Conservation (phyloP, 805 yeast genomes). For the Brettanomyces naardenensis region DNA sequence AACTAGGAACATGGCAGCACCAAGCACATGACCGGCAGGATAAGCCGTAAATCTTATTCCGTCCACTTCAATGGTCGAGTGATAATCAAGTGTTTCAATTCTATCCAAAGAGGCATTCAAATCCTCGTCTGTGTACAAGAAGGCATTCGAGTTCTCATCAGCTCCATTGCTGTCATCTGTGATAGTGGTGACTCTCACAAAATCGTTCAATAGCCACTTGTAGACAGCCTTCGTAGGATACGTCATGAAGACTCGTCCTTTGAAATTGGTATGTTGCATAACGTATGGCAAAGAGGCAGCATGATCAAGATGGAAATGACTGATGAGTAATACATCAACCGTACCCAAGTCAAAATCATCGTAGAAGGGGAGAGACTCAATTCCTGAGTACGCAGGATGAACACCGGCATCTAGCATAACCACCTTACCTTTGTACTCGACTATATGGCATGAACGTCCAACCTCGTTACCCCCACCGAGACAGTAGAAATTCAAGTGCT, state of each 20-base stretch:
- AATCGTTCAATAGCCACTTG: slow-evolving; percentile 91
- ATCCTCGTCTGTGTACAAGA: slow-evolving; percentile 84
- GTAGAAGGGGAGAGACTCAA: slow-evolving; percentile 87
- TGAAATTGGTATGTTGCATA: slow-evolving; percentile 92
- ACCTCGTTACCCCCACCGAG: slow-evolving; percentile 99
- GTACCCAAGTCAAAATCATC: slow-evolving; percentile 89
- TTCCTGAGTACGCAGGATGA: slow-evolving; percentile 90
- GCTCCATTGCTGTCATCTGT: slow-evolving; percentile 34
- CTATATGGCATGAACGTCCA: slow-evolving; percentile 90
- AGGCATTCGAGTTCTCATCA: slow-evolving; percentile 34
- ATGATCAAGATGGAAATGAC: slow-evolving; percentile 96
- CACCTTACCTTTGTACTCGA: slow-evolving; percentile 88
- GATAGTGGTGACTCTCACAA: slow-evolving; percentile 77
- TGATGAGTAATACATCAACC: slow-evolving; percentile 78
- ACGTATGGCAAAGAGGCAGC: slow-evolving; percentile 98
- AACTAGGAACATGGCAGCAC: slow-evolving; percentile 95
- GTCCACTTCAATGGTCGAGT: slow-evolving; percentile 88
- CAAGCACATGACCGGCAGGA: slow-evolving; percentile 99
- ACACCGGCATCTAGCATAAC: slow-evolving; percentile 98
- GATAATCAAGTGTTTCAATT: slow-evolving; percentile 92
- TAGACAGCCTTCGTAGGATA: slow-evolving; percentile 98
- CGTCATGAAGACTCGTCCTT: slow-evolving; percentile 97
- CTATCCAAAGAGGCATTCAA: slow-evolving; percentile 77
- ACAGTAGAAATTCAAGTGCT: slow-evolving; percentile 61
- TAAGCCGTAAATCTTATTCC: slow-evolving; percentile 95